phyloP scores from a whole-genome alignment of 169 alveolate species.

The Plasmodium cynomolgi region DNA sequence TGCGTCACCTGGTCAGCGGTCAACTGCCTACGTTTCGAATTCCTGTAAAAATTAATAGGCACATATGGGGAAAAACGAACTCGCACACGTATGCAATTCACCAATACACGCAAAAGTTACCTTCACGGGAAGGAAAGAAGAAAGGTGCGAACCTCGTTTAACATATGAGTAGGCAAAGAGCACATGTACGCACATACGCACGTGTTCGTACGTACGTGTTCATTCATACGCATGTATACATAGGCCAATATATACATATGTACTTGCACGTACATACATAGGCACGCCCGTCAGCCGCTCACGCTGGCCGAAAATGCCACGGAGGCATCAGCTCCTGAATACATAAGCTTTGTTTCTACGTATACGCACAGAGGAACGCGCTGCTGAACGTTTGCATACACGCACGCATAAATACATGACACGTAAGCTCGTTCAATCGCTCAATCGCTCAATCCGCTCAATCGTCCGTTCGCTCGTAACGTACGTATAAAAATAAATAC shows the following conservation, averaged over 20 bases:
- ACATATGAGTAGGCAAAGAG: not conserved
- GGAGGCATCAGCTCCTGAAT: not conserved
- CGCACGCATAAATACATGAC: not conserved
- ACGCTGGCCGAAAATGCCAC: not conserved
- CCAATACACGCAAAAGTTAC: not conserved
- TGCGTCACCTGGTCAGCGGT: not conserved
- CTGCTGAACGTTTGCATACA: not conserved
- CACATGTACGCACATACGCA: not conserved
- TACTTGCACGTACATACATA: not conserved
- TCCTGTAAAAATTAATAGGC: not conserved
- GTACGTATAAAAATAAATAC: not conserved
- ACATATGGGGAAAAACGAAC: not conserved
- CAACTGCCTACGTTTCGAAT: not conserved
- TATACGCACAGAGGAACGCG: not conserved
- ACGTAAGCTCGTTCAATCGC: not conserved
- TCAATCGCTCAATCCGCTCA: not conserved
- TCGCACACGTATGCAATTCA: not conserved
- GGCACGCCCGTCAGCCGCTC: not conserved
- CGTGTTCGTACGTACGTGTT: not conserved
- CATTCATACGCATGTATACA: too few species aligned
- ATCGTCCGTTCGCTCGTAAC: not conserved
- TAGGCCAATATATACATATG: not conserved
- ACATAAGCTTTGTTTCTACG: not conserved
- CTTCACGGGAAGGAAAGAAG: not conserved
- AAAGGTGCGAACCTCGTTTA: not conserved